A percentile compares a stretch with the other conserved stretches of the same genome.
phyloP scores from a whole-genome alignment of 768 basidiomycete species.

The Asterophora lycoperdoides region DNA sequence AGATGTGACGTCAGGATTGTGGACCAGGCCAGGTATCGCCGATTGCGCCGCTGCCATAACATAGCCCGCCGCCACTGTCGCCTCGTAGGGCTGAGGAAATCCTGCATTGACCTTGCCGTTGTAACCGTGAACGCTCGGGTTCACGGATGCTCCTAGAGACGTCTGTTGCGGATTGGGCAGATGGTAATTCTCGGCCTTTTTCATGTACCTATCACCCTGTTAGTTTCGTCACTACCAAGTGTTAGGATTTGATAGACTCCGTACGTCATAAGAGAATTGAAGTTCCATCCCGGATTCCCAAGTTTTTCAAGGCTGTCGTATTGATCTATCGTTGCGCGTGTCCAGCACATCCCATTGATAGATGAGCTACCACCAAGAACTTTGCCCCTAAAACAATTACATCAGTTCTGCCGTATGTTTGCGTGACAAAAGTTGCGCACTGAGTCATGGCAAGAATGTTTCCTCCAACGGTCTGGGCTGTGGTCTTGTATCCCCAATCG shows the following conservation, averaged over 20 bases:
- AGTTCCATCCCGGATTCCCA: conserved; percentile 20
- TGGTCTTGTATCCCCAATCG: conserved; percentile 14
- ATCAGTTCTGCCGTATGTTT: background rate
- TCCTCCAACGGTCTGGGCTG: conserved; percentile 10
- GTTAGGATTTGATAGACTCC: background rate
- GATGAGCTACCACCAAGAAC: conserved; percentile 19
- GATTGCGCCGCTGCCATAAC: background rate
- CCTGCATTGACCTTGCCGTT: conserved; percentile 12
- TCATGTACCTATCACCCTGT: conserved; percentile 10
- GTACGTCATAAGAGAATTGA: conserved; percentile 8
- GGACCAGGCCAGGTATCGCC: conserved; percentile 6
- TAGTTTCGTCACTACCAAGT: background rate
- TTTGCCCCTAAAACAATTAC: conserved; percentile 9
- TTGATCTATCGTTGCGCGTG: conserved; percentile 17
- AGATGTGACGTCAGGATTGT: conserved; percentile 12
- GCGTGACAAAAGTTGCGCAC: background rate
- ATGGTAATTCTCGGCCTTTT: conserved; percentile 11
- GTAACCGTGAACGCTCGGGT: conserved; percentile 9
- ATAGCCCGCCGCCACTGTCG: background rate
- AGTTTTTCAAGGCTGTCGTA: conserved; percentile 16
- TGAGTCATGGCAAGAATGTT: conserved; percentile 6
- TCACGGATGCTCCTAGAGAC: conserved; percentile 7
- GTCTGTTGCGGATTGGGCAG: conserved; percentile 12
- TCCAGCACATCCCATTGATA: conserved; percentile 19
- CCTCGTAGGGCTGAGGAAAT: conserved; percentile 16